Percentiles rank a stretch among this genome's conserved stretches.
Evolutionary conservation across 2,329 filamentous ascomycete genomes (phyloP).

Genomic region (Colletotrichum gloeosporioides): DNA sequence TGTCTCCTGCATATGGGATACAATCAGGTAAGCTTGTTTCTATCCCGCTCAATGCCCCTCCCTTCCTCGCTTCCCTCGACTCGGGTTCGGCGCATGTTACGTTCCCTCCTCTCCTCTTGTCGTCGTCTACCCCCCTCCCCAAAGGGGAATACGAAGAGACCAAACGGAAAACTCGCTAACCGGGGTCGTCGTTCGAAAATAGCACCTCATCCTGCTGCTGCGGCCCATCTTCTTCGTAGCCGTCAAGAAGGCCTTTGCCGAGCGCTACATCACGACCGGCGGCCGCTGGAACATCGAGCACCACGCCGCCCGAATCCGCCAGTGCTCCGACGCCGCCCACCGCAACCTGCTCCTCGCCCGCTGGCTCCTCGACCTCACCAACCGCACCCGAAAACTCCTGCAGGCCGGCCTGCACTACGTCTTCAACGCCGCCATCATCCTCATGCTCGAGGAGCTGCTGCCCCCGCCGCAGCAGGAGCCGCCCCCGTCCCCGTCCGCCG

Average conservation of each 20-base stretch:
- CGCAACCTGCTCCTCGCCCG: constrained; percentile 50
- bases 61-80: constrained; percentile 31
- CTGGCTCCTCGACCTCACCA: constrained; percentile 40
- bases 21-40: constrained; percentile 33
- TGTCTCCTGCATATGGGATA: constrained; percentile 55
- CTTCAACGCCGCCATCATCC: constrained; percentile 55
- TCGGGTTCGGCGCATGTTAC: neutral
- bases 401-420: constrained; percentile 52
- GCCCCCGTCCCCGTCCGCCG: constrained; percentile 25
- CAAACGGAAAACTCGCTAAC: neutral
- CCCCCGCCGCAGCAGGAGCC: constrained; percentile 31
- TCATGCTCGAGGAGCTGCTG: constrained; percentile 51
- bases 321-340: constrained; percentile 49
- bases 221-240: constrained; percentile 53
- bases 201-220: constrained; percentile 54
- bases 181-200: neutral
- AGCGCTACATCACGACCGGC: constrained; percentile 35
- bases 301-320: constrained; percentile 36
- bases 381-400: constrained; percentile 41
- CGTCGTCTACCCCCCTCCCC: neutral
- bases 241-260: constrained; percentile 51
- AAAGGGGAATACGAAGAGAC: neutral
- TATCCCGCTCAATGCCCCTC: neutral
- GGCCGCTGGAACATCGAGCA: constrained; percentile 31
- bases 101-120: neutral